These are phyloP conservation scores for Harringtonia lauricola DNA, from an alignment of 2,329 filamentous ascomycete species.

Conservation along the genomic window DNA sequence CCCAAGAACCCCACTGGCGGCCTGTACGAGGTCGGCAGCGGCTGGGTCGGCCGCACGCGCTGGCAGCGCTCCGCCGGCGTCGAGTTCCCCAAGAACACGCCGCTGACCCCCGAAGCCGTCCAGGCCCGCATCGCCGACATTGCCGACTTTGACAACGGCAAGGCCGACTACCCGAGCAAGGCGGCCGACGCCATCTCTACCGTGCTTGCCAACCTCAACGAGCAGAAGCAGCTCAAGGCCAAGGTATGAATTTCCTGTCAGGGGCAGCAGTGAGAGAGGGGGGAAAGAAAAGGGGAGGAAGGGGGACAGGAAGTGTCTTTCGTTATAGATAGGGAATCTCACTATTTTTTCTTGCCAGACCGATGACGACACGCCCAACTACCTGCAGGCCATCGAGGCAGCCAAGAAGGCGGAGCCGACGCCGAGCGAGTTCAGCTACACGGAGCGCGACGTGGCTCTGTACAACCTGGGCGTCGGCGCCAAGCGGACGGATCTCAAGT, in stretches of 20 bases:
- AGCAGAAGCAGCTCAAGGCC: constrained; percentile 47
- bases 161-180: constrained; percentile 77
- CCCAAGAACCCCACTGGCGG: constrained; percentile 75
- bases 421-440: constrained; percentile 70
- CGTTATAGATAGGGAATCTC: neutral
- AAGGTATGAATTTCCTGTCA: constrained; percentile 42
- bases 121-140: constrained; percentile 67
- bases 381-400: constrained; percentile 64
- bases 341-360: neutral
- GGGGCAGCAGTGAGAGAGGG: no score
- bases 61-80: constrained; percentile 90
- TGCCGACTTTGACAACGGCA: constrained; percentile 75
- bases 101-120: constrained; percentile 77
- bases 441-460: constrained; percentile 80
- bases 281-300: neutral
- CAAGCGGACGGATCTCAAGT: constrained; percentile 75
- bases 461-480: constrained; percentile 94
- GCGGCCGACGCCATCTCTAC: constrained; percentile 67
- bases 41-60: constrained; percentile 83
- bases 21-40: constrained; percentile 89
- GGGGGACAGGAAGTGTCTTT: neutral
- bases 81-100: constrained; percentile 80
- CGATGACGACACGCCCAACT: constrained; percentile 40
- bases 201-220: constrained; percentile 71
- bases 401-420: constrained; percentile 60